Conservation (phyloP, 331 rosid species). For the Quercus lobata region DNA sequence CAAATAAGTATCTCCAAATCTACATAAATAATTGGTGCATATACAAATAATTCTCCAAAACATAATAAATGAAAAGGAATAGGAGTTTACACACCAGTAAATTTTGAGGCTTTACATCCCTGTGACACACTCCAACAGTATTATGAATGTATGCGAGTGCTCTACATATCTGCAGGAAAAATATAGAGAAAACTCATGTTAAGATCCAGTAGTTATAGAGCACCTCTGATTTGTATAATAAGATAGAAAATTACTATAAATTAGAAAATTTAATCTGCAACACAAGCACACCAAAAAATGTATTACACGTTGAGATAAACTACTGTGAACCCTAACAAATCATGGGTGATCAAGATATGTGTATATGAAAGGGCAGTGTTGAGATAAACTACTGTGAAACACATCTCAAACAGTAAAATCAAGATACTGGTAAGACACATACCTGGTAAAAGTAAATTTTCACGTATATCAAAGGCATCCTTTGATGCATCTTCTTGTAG, state of each 20-base stretch:
- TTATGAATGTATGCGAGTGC: slow-evolving; percentile 79
- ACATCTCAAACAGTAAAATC: neutral
- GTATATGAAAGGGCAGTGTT: neutral
- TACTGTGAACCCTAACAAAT: neutral
- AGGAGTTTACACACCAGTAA: slow-evolving; percentile 48
- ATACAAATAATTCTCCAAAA: neutral
- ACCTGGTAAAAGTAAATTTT: slow-evolving; percentile 78
- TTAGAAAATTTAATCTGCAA: too few species aligned
- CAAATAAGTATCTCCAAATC: neutral
- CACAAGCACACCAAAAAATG: too few species aligned
- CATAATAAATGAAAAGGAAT: neutral
- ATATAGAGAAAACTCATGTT: neutral
- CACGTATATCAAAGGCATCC: slow-evolving; percentile 74
- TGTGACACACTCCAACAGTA: slow-evolving; percentile 77
- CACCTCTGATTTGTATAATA: neutral
- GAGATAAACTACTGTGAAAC: neutral
- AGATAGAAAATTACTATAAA: neutral
- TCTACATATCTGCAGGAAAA: slow-evolving; percentile 56
- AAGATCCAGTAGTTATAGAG: neutral
- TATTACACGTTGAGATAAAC: too few species aligned
- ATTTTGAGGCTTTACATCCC: slow-evolving; percentile 86
- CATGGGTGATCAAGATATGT: neutral
- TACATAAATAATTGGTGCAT: neutral
- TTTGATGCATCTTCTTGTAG: slow-evolving; percentile 73
- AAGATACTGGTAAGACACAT: neutral